Base-by-base conservation (phyloP, 768 basidiomycete genomes). In the Mycena maculata region DNA sequence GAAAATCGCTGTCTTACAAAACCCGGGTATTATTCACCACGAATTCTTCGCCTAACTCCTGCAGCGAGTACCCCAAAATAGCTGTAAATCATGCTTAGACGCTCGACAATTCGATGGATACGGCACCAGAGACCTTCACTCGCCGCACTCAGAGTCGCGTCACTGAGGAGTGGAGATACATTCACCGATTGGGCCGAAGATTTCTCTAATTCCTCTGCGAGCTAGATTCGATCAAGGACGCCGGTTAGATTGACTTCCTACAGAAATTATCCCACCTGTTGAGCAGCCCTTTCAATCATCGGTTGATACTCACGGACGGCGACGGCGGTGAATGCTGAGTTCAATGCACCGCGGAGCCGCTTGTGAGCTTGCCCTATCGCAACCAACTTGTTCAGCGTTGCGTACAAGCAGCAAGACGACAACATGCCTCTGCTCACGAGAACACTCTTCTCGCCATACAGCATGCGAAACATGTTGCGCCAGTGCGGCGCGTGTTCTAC, bases 301-400 rank as follows among this genome's bases (percentile, higher is more conserved):
- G 54, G 47, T 16, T 49, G 36, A 23, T 50, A 50, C n/a, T 22
- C 42, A 15, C 63, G 54, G n/a, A 64, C 55, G 6, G 45, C 63
- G 9, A 47, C 38, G 4, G 47, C 36, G 4, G 54, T 39, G 25
- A 64, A 64, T 13, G 54, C 47, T 3, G 10, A 1, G n/a, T 64
- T 64, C 41, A 64, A 8, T 2, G 54, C 63, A 31, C 45, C 36
- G 12, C 63, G 63, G 25, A 57, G 31, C 10, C 55, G 53, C 13
- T 42, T 36, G 20, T 63, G 61, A 16, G 18, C 33, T 5, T 55
- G 31, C n/a, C 53, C 61, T 63, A 27, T 25, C 12, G 15, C 13
- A 45, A 13, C 7, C 22, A 8, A 16, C 2, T 20, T 25, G 3
- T 31, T 30, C 42, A 42, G 11, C 27, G 16, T 3, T 22, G 23